Conservation (phyloP, 2,329 filamentous ascomycete species). For the Xylaria sp. region DNA sequence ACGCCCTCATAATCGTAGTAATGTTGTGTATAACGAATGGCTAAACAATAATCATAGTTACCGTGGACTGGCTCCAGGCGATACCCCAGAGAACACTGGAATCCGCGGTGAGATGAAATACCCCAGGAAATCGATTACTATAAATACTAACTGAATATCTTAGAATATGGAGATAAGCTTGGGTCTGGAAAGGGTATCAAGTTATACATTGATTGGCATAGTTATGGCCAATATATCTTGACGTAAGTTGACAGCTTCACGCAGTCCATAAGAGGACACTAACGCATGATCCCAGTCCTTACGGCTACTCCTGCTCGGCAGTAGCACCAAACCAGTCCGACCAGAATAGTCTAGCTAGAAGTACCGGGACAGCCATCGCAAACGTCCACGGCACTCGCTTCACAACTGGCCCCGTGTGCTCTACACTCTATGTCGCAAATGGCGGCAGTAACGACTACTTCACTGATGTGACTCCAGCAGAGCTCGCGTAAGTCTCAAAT, state of each 20-base stretch:
- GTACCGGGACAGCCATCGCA: constrained; percentile 40
- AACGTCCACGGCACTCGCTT: constrained; percentile 48
- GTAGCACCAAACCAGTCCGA: constrained; percentile 42
- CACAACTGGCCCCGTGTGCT: constrained; percentile 53
- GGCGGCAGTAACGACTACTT: constrained; percentile 50
- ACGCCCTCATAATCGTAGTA: background rate
- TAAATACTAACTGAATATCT: constrained; percentile 46
- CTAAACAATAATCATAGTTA: constrained; percentile 52
- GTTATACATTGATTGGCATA: constrained; percentile 49
- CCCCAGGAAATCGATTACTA: background rate
- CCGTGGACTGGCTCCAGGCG: constrained; percentile 54
- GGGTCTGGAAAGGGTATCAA: constrained; percentile 48
- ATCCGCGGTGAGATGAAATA: constrained; percentile 43
- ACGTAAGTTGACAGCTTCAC: constrained; percentile 37
- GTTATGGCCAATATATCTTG: constrained; percentile 48
- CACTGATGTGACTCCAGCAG: constrained; percentile 45
- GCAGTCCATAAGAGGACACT: background rate
- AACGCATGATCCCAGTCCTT: constrained; percentile 38
- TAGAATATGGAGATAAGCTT: constrained; percentile 60
- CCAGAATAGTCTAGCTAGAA: constrained; percentile 53
- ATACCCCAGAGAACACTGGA: constrained; percentile 62
- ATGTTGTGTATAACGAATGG: background rate
- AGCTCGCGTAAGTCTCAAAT: constrained; percentile 44
- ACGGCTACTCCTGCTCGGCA: constrained; percentile 48
- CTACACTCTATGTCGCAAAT: constrained; percentile 51